Conservation (phyloP, 768 basidiomycete species). For the Xerocomellus dryophilus region DNA sequence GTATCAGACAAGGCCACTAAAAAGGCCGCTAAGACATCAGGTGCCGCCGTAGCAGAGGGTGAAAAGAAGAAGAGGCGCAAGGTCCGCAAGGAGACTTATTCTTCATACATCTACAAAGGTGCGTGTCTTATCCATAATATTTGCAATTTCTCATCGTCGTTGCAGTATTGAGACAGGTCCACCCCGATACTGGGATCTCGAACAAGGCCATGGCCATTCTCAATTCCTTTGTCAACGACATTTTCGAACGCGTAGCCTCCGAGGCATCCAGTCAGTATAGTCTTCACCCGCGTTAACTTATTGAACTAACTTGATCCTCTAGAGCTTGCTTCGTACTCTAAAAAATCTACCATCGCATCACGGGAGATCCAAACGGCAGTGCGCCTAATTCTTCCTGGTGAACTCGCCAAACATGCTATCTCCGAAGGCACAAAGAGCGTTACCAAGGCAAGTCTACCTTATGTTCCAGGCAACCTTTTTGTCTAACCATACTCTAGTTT, state of each 20-base stretch:
- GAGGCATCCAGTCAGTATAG: constrained; percentile 77
- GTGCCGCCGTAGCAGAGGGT: constrained; percentile 53
- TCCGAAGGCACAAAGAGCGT: constrained; percentile 87
- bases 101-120: constrained; percentile 96
- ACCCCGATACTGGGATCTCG: constrained; percentile 98
- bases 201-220: constrained; percentile 94
- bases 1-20: constrained; percentile 37
- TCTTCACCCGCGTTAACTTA: not conserved
- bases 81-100: constrained; percentile 87
- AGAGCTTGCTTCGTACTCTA: constrained; percentile 97
- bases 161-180: constrained; percentile 91
- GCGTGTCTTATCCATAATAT: not conserved
- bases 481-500: constrained; percentile 31
- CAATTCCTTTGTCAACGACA: constrained; percentile 91
- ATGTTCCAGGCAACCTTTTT: not conserved
- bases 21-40: constrained; percentile 58
- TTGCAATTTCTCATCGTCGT: not conserved
- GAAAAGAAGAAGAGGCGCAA: constrained; percentile 92
- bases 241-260: constrained; percentile 88
- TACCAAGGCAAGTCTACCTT: constrained; percentile 44
- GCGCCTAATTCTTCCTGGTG: constrained; percentile 93
- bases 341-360: constrained; percentile 98
- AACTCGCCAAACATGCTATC: constrained; percentile 97
- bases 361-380: constrained; percentile 98
- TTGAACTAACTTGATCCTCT: not conserved